Evolutionary conservation across 768 basidiomycete genomes (phyloP), one percentile per base, ranked within the genome.

Genomic region (Calocybe indica): DNA sequence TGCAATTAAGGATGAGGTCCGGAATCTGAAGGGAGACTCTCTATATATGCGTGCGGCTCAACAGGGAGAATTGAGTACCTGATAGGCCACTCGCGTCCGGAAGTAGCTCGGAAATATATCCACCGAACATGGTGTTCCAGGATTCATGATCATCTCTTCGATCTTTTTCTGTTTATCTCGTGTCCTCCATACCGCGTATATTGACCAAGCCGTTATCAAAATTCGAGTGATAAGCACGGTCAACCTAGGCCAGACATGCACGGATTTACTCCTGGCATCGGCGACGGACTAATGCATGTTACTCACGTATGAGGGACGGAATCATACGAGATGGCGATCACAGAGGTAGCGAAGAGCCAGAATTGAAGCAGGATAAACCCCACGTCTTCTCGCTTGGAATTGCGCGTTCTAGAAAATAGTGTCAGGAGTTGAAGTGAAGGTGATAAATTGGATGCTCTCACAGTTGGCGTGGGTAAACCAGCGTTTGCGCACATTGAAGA

Each of bases 261-360:
- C n/a, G 11, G 35, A 29, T n/a, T 12, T 22, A 22, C 4, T 46
- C 6, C 29, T 1, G 15, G 13, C n/a, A 22, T 29, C 8, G 14
- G 3, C 7, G 29, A 50, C 7, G 22, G 30, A 13, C 22, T 22
- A 22, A 22, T 22, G 22, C 22, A 22, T 14, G 44, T 30, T 11
- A 56, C 73, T 46, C 52, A 79, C 79, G 74, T 59, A 54, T 82
- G 80, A 12, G 81, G 76, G 2, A 78, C 70, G 1, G 79, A 80
- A 48, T 78, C 73, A 34, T 68, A 67, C 12, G 73, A 50, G 48
- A 80, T 69, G 2, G 73, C 75, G 29, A 73, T 58, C n/a, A 74
- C 51, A n/a, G 76, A 74, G 29, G 80, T 69, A 0, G 62, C 67
- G 22, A 80, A 64, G 5, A 82, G 65, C 77, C 78, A 82, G 55